phyloP scores from a whole-genome alignment of 139 green algal genomes.

The Nannochloris sp. region DNA sequence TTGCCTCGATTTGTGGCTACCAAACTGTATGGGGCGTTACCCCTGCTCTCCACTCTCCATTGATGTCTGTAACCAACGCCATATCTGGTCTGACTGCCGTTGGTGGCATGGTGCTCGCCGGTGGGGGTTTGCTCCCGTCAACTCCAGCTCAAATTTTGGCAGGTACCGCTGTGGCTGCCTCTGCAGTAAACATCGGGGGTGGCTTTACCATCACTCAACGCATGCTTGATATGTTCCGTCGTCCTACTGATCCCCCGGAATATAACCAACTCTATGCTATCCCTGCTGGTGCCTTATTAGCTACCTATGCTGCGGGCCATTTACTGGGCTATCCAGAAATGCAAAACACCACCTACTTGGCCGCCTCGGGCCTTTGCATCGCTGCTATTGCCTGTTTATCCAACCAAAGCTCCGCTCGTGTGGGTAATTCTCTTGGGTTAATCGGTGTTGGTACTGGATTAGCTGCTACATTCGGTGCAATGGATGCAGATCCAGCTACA shows the following conservation, averaged over 20 bases:
- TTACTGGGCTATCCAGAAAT: conserved; percentile 48
- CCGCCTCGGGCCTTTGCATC: conserved; percentile 67
- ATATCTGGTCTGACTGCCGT: conserved; percentile 66
- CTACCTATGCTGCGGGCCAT: conserved; percentile 36
- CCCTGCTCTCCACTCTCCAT: conserved; percentile 80
- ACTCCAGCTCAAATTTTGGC: conserved; percentile 53
- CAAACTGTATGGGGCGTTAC: conserved; percentile 69
- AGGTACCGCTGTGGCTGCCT: conserved; percentile 51
- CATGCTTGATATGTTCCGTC: conserved; percentile 95
- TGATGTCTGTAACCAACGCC: conserved; percentile 93
- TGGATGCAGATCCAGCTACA: conserved; percentile 28
- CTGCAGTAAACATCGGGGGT: conserved; percentile 81
- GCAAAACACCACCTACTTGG: conserved; percentile 64
- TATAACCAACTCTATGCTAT: conserved; percentile 72
- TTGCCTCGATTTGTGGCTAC: conserved; percentile 75
- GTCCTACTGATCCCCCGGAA: conserved; percentile 69
- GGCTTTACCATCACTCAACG: conserved; percentile 80
- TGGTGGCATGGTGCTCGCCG: conserved; percentile 70
- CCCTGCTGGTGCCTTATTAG: conserved; percentile 44
- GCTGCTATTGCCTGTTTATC: conserved; percentile 75
- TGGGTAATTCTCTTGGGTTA: conserved; percentile 71
- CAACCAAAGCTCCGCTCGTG: conserved; percentile 63
- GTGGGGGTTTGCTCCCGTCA: conserved; percentile 52
- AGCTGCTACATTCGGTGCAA: conserved; percentile 55
- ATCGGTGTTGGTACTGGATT: conserved; percentile 67